Conservation (phyloP, 257 asterid genomes). For the Solanum habrochaites region DNA sequence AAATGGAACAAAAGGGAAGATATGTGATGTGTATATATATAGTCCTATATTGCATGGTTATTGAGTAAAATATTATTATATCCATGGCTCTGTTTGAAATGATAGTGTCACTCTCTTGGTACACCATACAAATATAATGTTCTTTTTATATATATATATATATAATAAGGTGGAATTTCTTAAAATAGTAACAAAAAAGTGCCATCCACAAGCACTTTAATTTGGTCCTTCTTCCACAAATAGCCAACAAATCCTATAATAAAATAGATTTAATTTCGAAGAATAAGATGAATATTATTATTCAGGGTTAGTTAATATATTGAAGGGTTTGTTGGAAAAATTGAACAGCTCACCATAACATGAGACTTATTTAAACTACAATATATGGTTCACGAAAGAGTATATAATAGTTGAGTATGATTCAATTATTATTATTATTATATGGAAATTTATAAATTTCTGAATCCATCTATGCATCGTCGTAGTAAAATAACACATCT, state of each 20-base stretch:
- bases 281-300: neutral
- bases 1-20: neutral
- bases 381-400: neutral
- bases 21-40: no score
- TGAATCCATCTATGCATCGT: no score
- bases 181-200: slow-evolving; percentile 19
- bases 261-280: neutral
- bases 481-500: neutral
- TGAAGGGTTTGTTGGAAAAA: slow-evolving; percentile 31
- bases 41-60: slow-evolving; percentile 18
- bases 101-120: neutral
- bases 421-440: no score
- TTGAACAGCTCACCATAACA: slow-evolving; percentile 25
- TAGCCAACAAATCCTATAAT: neutral
- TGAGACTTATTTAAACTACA: neutral
- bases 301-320: slow-evolving; percentile 1
- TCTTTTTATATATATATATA: neutral
- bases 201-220: slow-evolving; percentile 16
- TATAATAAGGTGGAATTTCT: slow-evolving; percentile 15
- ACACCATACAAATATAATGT: neutral
- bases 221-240: slow-evolving; percentile 11
- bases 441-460: no score
- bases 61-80: neutral
- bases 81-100: slow-evolving; percentile 4
- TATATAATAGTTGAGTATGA: neutral